Percentiles rank a stretch among this genome's conserved stretches.
Evolutionary conservation across 2,329 filamentous ascomycete genomes (phyloP).

Genomic region (Microcyclospora tardicrescens): DNA sequence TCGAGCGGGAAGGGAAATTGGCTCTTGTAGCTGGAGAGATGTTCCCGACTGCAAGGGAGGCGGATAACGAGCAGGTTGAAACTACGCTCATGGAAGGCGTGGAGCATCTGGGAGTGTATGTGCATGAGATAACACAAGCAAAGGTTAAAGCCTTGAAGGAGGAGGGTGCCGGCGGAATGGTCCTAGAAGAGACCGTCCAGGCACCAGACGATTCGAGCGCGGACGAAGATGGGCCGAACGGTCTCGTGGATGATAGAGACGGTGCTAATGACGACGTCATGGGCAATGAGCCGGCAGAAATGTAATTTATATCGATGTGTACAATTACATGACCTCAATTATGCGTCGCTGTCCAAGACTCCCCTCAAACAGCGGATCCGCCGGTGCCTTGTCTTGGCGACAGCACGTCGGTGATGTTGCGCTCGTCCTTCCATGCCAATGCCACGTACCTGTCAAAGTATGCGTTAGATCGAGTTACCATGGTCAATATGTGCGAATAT

Average conservation of each 20-base stretch:
- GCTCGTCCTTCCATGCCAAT: conserved; percentile 48
- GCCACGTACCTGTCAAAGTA: conserved; percentile 37
- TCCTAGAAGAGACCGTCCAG: conserved; percentile 6
- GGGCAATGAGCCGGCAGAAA: conserved; percentile 1
- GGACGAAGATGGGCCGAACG: conserved; percentile 21
- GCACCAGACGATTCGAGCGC: conserved; percentile 10
- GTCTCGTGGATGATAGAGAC: conserved; percentile 12
- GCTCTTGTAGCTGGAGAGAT: conserved; percentile 74
- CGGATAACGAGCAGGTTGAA: conserved; percentile 33
- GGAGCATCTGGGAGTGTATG: conserved; percentile 90
- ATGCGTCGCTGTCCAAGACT: too few species aligned
- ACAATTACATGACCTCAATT: too few species aligned
- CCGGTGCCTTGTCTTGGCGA: conserved; percentile 23
- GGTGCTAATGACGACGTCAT: conserved; percentile 7
- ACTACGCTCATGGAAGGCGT: conserved; percentile 71
- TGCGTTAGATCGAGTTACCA: too few species aligned
- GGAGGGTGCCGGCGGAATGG: conserved; percentile 18
- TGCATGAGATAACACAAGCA: conserved; percentile 84
- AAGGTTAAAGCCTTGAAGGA: conserved; percentile 47
- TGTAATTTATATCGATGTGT: not conserved
- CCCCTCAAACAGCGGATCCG: too few species aligned
- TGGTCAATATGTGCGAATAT: too few species aligned
- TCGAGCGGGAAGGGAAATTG: conserved; percentile 55
- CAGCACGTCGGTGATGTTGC: conserved; percentile 48
- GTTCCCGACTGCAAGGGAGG: conserved; percentile 52